These are phyloP conservation scores for Sugiyamaella chiloensis DNA, from an alignment of 805 yeast species.

Conservation along the genomic window DNA sequence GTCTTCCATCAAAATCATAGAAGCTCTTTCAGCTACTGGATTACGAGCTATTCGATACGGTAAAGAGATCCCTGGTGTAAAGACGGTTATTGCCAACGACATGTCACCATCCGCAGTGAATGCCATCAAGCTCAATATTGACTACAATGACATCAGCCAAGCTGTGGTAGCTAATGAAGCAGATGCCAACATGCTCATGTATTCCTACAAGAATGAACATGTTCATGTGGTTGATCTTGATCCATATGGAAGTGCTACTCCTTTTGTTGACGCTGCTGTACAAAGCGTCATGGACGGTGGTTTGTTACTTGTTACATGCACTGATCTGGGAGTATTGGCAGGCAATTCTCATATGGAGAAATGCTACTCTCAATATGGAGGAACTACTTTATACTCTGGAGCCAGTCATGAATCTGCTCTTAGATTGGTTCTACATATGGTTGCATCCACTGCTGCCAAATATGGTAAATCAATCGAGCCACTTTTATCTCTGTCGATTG, in stretches of 20 bases:
- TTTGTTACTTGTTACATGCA: conserved; percentile 83
- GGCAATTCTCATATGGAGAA: conserved; percentile 97
- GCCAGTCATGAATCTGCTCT: conserved; percentile 92
- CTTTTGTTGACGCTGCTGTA: conserved; percentile 89
- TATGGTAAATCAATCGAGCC: conserved; percentile 89
- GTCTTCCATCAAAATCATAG: conserved; percentile 68
- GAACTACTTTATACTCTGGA: conserved; percentile 80
- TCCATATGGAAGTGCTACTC: conserved; percentile 97
- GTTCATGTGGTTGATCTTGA: conserved; percentile 86
- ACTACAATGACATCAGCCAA: conserved; percentile 56
- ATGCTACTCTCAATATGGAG: conserved; percentile 93
- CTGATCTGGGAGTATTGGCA: conserved; percentile 93
- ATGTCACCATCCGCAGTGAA: conserved; percentile 80
- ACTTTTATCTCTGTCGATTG: conserved; percentile 77
- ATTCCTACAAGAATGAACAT: conserved; percentile 35
- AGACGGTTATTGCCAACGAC: conserved; percentile 83
- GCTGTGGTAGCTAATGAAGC: conserved; percentile 69
- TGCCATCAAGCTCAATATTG: conserved; percentile 69
- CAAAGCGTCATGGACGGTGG: conserved; percentile 85
- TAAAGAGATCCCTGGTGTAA: conserved; percentile 77
- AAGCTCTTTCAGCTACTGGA: conserved; percentile 94
- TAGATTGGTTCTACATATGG: conserved; percentile 72
- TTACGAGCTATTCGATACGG: conserved; percentile 91
- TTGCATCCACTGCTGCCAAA: conserved; percentile 82
- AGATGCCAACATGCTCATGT: conserved; percentile 88